A percentile compares a stretch with the other conserved stretches of the same genome.
These are phyloP conservation scores for Heritiera littoralis DNA, from an alignment of 345 rosid species.

Conservation along the genomic window DNA sequence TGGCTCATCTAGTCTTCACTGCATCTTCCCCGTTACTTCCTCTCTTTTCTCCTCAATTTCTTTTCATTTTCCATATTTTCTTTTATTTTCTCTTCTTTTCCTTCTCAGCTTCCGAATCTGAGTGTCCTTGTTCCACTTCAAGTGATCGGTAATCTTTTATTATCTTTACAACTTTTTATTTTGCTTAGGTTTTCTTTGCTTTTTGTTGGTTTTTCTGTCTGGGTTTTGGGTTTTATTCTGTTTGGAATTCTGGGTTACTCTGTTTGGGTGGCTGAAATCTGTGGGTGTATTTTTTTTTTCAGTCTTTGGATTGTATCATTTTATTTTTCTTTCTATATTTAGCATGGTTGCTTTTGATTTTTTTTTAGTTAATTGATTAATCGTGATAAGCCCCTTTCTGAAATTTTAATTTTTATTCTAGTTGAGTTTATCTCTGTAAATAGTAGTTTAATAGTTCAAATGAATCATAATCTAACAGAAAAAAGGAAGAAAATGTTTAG, in stretches of 20 bases:
- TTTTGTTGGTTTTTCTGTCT: conserved; percentile 23
- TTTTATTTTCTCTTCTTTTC: not conserved
- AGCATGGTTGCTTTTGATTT: conserved; percentile 10
- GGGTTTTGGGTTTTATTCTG: conserved; percentile 9
- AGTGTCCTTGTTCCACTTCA: conserved; percentile 23
- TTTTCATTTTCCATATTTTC: conserved; percentile 10
- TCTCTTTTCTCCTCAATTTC: conserved; percentile 19
- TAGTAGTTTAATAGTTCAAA: not conserved
- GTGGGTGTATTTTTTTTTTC: not conserved
- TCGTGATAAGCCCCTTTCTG: not conserved
- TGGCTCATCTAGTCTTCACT: conserved; percentile 27
- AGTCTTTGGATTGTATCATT: conserved; percentile 8
- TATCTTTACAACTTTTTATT: not conserved
- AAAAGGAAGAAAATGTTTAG: not conserved
- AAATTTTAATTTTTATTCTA: not conserved
- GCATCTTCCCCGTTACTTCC: conserved; percentile 24
- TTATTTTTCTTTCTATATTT: conserved; percentile 12
- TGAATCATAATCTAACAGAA: not conserved
- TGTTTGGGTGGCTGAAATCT: conserved; percentile 13
- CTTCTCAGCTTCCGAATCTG: conserved; percentile 9
- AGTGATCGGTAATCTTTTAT: conserved; percentile 55
- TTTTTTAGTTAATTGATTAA: not conserved
- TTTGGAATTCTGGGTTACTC: not conserved
- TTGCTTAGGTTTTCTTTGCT: not conserved
- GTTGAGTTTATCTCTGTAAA: not conserved